phyloP scores from a whole-genome alignment of 148 eudicot genomes.

The Limonium bicolor region DNA sequence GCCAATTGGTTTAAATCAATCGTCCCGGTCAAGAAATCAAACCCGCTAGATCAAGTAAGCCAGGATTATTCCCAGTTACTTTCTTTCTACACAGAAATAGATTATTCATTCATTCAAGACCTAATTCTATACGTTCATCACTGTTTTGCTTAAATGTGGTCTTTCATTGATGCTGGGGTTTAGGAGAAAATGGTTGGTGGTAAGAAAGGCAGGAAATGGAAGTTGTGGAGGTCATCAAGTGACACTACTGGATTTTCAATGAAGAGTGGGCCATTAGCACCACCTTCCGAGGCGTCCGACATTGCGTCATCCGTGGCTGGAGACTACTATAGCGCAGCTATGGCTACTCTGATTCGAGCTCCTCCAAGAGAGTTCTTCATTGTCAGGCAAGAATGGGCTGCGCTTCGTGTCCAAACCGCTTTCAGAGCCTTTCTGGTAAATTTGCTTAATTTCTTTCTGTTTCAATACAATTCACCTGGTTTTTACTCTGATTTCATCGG shows the following conservation, averaged over 20 bases:
- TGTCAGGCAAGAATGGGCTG: slow-evolving; percentile 80
- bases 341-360: slow-evolving; percentile 68
- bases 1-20: slow-evolving; percentile 75
- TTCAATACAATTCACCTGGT: too few species aligned
- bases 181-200: slow-evolving; percentile 44
- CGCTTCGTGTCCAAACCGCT: slow-evolving; percentile 67
- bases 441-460: too few species aligned
- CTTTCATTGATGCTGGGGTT: slow-evolving; percentile 8
- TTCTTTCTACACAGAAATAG: neutral
- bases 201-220: slow-evolving; percentile 56
- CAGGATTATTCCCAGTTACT: neutral
- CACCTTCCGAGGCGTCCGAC: slow-evolving; percentile 29
- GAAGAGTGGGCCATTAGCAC: slow-evolving; percentile 13
- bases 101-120: neutral
- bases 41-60: slow-evolving; percentile 36
- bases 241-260: slow-evolving; percentile 6
- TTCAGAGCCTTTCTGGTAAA: slow-evolving; percentile 84
- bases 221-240: slow-evolving; percentile 46
- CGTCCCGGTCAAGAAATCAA: slow-evolving; percentile 35
- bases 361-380: slow-evolving; percentile 54
- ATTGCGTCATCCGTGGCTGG: slow-evolving; percentile 13
- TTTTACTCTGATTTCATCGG: too few species aligned
- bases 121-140: neutral
- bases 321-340: slow-evolving; percentile 47
- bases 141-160: neutral